Evolutionary conservation across 2,329 filamentous ascomycete species (phyloP).

Genomic region (Colletotrichum caudatum): DNA sequence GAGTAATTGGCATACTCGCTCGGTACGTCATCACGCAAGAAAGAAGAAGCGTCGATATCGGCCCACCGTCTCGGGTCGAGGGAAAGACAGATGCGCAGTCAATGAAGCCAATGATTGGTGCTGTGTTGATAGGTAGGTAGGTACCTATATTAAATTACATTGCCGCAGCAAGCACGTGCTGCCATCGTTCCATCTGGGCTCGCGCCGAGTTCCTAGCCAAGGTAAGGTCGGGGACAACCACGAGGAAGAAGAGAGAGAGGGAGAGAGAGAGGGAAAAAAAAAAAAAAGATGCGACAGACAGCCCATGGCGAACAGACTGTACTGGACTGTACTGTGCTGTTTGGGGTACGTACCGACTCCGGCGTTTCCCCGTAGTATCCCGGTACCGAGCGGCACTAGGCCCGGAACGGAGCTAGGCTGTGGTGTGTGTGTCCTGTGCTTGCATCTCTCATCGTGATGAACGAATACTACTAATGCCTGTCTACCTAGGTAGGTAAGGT

Average conservation of each 20-base stretch:
- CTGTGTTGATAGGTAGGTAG: background rate
- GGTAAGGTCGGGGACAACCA: background rate
- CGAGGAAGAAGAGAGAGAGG: background rate
- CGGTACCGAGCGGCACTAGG: conserved; percentile 30
- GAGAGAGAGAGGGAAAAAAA: background rate
- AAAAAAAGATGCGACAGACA: conserved; percentile 1
- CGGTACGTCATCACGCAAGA: background rate
- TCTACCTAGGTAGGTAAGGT: too few species aligned
- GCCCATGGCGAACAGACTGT: background rate
- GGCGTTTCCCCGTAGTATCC: conserved; percentile 37
- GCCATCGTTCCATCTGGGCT: conserved; percentile 9
- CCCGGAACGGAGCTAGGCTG: conserved; percentile 10
- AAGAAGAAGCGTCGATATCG: background rate
- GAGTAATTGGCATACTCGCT: too few species aligned
- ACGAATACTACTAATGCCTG: background rate
- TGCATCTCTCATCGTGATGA: conserved; percentile 3
- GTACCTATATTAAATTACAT: background rate
- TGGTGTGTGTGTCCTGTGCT: background rate
- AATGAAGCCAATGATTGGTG: background rate
- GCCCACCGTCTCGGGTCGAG: conserved; percentile 13
- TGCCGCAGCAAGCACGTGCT: conserved; percentile 12
- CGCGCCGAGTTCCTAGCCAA: background rate
- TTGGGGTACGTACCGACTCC: conserved; percentile 34
- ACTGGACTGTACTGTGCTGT: background rate
- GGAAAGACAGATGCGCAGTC: conserved; percentile 5